Conservation (phyloP, 2,329 filamentous ascomycete genomes). For the Pseudogymnoascus sp. region DNA sequence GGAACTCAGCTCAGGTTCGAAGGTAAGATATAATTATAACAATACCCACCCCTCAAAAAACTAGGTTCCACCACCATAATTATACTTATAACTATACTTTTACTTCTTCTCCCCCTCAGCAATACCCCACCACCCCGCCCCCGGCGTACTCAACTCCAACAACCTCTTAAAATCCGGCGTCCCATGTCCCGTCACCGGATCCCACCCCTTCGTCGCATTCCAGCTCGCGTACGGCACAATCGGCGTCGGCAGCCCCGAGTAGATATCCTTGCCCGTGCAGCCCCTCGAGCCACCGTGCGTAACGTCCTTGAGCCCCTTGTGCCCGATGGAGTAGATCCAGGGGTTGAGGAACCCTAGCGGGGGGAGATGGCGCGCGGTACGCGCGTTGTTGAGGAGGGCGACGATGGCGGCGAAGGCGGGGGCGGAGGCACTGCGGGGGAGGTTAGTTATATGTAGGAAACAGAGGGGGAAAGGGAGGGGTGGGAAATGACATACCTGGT, state of each 20-base stretch:
- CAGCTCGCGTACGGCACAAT: conserved; percentile 31
- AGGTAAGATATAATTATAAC: neutral
- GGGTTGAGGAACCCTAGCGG: conserved; percentile 50
- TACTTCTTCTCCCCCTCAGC: neutral
- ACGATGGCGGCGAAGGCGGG: conserved; percentile 53
- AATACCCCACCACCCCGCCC: neutral
- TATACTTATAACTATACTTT: neutral
- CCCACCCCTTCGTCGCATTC: conserved; percentile 37
- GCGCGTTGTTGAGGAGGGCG: conserved; percentile 53
- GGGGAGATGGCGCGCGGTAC: conserved; percentile 39
- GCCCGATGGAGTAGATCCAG: conserved; percentile 45
- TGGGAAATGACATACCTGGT: conserved; percentile 15
- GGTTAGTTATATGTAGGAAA: conserved; percentile 20
- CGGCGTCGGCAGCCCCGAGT: conserved; percentile 15
- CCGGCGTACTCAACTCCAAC: conserved; percentile 18
- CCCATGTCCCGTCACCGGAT: conserved; percentile 40
- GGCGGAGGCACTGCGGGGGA: conserved; percentile 38
- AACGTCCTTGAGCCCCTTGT: conserved; percentile 41
- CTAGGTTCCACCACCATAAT: neutral
- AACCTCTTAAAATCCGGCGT: conserved; percentile 38
- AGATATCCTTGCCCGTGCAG: conserved; percentile 25
- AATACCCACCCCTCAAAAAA: neutral
- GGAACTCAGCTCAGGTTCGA: neutral
- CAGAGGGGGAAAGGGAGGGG: neutral
- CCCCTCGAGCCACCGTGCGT: conserved; percentile 30